Conservation (phyloP, 768 basidiomycete genomes). For the Amanita pseudoporphyria region DNA sequence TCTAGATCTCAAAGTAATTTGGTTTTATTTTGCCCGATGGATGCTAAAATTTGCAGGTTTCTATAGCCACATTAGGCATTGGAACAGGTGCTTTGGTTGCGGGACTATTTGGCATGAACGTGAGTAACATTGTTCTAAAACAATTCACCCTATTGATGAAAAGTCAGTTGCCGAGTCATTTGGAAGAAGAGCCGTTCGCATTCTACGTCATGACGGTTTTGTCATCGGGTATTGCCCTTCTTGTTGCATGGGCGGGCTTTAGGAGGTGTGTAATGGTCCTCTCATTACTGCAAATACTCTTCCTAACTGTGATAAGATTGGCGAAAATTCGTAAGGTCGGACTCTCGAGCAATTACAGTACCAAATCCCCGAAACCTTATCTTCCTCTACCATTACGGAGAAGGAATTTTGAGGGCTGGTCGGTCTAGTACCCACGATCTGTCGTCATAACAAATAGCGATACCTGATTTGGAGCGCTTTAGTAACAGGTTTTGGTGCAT, state of each 20-base stretch:
- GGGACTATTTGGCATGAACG: conserved; percentile 96
- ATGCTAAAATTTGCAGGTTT: conserved; percentile 41
- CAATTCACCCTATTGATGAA: conserved; percentile 3
- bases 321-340: conserved; percentile 39
- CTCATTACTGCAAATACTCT: conserved; percentile 6
- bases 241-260: conserved; percentile 59
- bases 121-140: conserved; percentile 28
- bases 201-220: conserved; percentile 58
- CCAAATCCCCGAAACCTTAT: conserved; percentile 24
- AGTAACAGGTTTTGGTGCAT: neutral
- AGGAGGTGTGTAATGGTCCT: conserved; percentile 36
- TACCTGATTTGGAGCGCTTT: neutral
- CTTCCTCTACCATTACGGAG: conserved; percentile 38
- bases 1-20: conserved; percentile 73
- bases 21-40: neutral
- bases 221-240: conserved; percentile 46
- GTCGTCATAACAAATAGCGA: neutral
- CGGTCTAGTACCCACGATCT: conserved; percentile 12
- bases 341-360: conserved; percentile 25
- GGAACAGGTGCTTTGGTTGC: conserved; percentile 86
- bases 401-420: conserved; percentile 33
- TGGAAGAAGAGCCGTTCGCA: conserved; percentile 67
- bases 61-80: conserved; percentile 91
- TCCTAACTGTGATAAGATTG: conserved; percentile 20
- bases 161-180: conserved; percentile 56